Conservation (phyloP, 306 rosid species). For the Ammopiptanthus mongolicus region DNA sequence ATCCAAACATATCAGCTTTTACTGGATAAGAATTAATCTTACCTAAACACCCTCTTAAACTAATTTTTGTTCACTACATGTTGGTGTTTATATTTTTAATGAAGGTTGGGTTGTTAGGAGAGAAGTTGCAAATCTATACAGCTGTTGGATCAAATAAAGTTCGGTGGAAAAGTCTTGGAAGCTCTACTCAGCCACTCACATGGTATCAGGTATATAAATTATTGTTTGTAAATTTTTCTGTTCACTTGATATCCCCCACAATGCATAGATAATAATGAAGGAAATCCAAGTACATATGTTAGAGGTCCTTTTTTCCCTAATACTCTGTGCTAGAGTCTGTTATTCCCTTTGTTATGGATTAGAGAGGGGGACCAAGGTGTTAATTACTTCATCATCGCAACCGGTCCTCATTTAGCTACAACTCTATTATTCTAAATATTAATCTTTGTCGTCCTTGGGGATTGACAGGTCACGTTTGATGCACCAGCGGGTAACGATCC, state of each 20-base stretch:
- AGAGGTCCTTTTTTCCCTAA: not conserved
- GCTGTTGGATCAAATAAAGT: slow-evolving; percentile 42
- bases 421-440: slow-evolving; percentile 6
- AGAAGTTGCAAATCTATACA: slow-evolving; percentile 47
- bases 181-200: slow-evolving; percentile 49
- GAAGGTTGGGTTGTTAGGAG: slow-evolving; percentile 79
- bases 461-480: slow-evolving; percentile 56
- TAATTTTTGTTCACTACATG: not conserved
- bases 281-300: not conserved
- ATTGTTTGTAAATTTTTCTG: not conserved
- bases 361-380: not conserved
- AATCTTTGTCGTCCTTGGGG: not conserved
- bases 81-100: slow-evolving; percentile 6
- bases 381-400: not conserved
- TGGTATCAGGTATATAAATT: slow-evolving; percentile 79
- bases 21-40: too few relatives aligned
- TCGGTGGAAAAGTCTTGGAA: slow-evolving; percentile 46
- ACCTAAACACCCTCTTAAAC: too few relatives aligned
- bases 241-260: not conserved
- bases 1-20: too few relatives aligned
- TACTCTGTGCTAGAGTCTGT: not conserved
- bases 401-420: not conserved
- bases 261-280: not conserved
- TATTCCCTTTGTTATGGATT: not conserved
- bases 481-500: slow-evolving; percentile 66